Conservation (phyloP, 148 eudicot genomes). For the Cornus florida region DNA sequence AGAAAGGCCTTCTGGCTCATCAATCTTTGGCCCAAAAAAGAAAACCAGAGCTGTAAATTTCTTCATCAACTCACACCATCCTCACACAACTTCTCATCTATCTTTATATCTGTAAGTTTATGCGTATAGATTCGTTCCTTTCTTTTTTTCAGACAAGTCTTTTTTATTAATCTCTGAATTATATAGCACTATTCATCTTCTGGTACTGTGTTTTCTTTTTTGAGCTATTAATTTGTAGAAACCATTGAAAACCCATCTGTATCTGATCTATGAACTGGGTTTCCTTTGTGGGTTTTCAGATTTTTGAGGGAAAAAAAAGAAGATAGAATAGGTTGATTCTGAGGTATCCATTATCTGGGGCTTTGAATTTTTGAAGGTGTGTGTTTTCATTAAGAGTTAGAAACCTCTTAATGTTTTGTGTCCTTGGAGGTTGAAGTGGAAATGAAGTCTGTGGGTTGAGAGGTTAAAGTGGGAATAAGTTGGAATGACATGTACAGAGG, state of each 20-base stretch:
- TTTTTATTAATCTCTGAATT: neutral
- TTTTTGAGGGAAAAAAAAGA: too few species aligned
- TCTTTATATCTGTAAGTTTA: slow-evolving; percentile 21
- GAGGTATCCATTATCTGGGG: slow-evolving; percentile 1
- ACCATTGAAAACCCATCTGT: neutral
- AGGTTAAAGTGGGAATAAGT: too few species aligned
- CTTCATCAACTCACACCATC: slow-evolving; percentile 14
- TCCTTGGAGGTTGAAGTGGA: neutral
- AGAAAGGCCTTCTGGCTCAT: neutral
- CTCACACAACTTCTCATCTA: slow-evolving; percentile 4
- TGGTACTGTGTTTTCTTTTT: neutral
- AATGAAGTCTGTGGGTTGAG: too few species aligned
- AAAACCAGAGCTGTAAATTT: slow-evolving; percentile 1
- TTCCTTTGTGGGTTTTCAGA: neutral
- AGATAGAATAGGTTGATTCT: neutral
- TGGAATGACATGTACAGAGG: too few species aligned
- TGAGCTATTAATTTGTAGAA: neutral
- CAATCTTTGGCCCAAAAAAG: neutral
- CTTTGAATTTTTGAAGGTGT: neutral
- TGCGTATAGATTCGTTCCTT: neutral
- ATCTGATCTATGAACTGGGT: slow-evolving; percentile 15
- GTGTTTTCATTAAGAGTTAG: neutral
- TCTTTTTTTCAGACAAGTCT: neutral
- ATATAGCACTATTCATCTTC: neutral
- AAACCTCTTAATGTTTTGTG: neutral